Evolutionary conservation across 2,329 filamentous ascomycete species (phyloP).

Genomic region (Didymella lethalis): DNA sequence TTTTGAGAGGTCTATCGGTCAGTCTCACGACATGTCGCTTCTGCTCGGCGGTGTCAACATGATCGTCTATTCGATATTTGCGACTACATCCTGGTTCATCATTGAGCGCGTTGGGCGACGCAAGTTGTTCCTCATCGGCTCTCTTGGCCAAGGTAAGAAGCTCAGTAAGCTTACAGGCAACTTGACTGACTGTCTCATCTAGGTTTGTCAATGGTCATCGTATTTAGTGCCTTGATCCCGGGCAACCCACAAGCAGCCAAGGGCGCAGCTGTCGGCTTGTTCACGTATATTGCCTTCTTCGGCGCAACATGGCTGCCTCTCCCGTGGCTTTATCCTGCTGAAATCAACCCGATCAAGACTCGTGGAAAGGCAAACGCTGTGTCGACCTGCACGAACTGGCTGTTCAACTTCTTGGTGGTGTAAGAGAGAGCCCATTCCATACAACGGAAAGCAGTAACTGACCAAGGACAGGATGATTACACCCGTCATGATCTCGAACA

Average conservation of each 20-base stretch:
- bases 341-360: constrained; percentile 61
- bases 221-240: constrained; percentile 51
- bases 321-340: constrained; percentile 64
- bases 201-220: constrained; percentile 61
- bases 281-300: constrained; percentile 72
- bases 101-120: constrained; percentile 67
- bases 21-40: constrained; percentile 52
- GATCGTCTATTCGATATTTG: constrained; percentile 64
- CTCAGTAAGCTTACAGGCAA: no score
- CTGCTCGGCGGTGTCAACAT: constrained; percentile 61
- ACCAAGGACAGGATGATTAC: constrained; percentile 41
- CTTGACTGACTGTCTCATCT: no score
- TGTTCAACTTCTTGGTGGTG: constrained; percentile 57
- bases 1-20: constrained; percentile 61
- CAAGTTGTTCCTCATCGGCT: constrained; percentile 54
- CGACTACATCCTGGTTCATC: constrained; percentile 68
- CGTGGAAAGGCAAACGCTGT: constrained; percentile 62
- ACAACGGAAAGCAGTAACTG: not conserved
- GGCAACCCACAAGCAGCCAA: constrained; percentile 49
- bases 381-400: constrained; percentile 61
- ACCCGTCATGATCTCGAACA: constrained; percentile 46
- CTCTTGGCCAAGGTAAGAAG: constrained; percentile 54
- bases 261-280: constrained; percentile 65
- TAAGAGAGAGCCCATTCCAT: not conserved
- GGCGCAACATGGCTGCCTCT: constrained; percentile 69